Base-by-base conservation (phyloP, 2,329 filamentous ascomycete species). In the Lasiodiplodia theobromae region DNA sequence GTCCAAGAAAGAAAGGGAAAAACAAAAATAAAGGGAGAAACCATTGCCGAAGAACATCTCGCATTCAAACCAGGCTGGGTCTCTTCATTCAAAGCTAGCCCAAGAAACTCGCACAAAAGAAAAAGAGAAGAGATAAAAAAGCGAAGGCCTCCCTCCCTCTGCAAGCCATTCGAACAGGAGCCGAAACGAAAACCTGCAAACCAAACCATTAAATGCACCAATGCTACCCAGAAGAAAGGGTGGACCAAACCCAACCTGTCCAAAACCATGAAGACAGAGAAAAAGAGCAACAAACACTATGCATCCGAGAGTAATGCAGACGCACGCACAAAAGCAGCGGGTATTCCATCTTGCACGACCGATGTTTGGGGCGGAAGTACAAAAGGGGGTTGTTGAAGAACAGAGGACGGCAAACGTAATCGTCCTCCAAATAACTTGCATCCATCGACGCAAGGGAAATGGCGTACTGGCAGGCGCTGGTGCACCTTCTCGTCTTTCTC, bases 381-480 rank as follows among this genome's bases (percentile, higher is more conserved):
- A 16, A 21, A 47, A 47, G n/a, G n/a, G 44, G 40, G 18, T 47
- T n/a, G 44, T 47, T 21, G 12, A 25, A 18, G 11, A 11, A 4
- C 2, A 25, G 5, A 23, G 12, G 31, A 34, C 31, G 10, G 8
- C 51, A 34, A 56, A 34, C 34, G 2, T 14, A 16, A 4, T 56
- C 51, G 11, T 34, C 52, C 28, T 34, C 21, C 12, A 37, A 56
- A 56, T 18, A 31, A 34, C 25, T 18, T 31, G 53, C 28, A 56
- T 37, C 18, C 18, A 21, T 56, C 53, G 53, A 56, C 38, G 16
- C 18, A 47, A 60, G 57, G 57, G 28, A 60, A 60, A 31, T 16
- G 23, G 57, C 38, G 37, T 28, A 18, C 25, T 38, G 37, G 38
- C 38, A 47, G 57, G 57, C 14, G 18, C 57, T 44, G 57, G 57